phyloP scores from a whole-genome alignment of 2,329 filamentous ascomycete species.

The Penicillium sclerotigenum region DNA sequence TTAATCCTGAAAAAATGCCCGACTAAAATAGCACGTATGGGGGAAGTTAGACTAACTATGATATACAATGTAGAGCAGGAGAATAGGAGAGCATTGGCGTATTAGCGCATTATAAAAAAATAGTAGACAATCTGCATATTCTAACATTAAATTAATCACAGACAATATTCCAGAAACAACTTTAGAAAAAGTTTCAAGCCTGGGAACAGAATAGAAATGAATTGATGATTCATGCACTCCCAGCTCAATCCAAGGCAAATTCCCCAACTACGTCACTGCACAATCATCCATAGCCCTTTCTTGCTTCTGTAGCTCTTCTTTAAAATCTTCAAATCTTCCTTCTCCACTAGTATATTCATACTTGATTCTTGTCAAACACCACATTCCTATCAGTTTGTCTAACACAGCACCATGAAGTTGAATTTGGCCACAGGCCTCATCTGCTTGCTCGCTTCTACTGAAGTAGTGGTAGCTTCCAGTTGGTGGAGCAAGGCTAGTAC shows the following conservation, averaged over 20 bases:
- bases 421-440: slow-evolving; percentile 64
- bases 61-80: too few species aligned
- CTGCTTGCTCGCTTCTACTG: slow-evolving; percentile 65
- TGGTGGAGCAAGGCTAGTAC: slow-evolving; percentile 86
- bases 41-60: too few species aligned
- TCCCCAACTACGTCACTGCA: slow-evolving; percentile 34
- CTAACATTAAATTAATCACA: background rate
- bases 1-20: too few species aligned
- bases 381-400: background rate
- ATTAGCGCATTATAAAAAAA: too few species aligned
- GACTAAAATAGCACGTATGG: too few species aligned
- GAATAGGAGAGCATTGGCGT: too few species aligned
- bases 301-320: slow-evolving; percentile 9
- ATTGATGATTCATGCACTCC: slow-evolving; percentile 27
- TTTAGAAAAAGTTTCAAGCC: background rate
- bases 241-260: slow-evolving; percentile 16
- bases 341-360: slow-evolving; percentile 3
- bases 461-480: slow-evolving; percentile 67
- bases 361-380: background rate
- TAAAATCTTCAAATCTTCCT: background rate
- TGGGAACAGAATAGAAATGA: background rate
- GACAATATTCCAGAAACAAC: background rate
- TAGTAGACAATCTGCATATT: too few species aligned
- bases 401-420: slow-evolving; percentile 66
- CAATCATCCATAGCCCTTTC: slow-evolving; percentile 27